Conservation (phyloP, 2,329 filamentous ascomycete genomes). For the Gnomoniopsis smithogilvyi region DNA sequence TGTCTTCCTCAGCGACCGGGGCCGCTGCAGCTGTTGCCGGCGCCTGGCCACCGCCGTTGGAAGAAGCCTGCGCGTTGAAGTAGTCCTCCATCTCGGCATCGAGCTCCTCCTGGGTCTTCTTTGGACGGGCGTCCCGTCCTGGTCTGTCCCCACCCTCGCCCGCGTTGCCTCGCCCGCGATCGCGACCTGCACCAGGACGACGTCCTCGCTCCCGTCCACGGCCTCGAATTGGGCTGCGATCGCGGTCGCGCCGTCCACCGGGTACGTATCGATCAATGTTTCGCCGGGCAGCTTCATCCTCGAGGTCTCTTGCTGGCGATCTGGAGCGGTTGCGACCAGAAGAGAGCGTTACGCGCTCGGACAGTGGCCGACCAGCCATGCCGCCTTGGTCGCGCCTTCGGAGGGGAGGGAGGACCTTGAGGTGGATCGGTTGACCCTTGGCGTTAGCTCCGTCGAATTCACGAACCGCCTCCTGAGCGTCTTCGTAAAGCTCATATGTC, state of each 20-base stretch:
- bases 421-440: constrained; percentile 78
- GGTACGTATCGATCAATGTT: constrained; percentile 80
- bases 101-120: constrained; percentile 87
- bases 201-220: constrained; percentile 34
- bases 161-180: constrained; percentile 36
- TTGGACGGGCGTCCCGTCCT: constrained; percentile 57
- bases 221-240: constrained; percentile 56
- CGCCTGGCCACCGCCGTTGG: constrained; percentile 39
- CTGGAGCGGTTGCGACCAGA: constrained; percentile 60
- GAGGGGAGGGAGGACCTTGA: constrained; percentile 60
- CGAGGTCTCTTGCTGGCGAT: constrained; percentile 45
- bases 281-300: constrained; percentile 59
- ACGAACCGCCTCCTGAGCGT: constrained; percentile 70
- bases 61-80: constrained; percentile 45
- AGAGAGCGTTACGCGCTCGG: constrained; percentile 58
- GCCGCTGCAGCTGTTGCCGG: constrained; percentile 24
- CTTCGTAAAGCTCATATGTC: constrained; percentile 67
- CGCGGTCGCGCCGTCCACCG: constrained; percentile 52
- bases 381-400: constrained; percentile 48
- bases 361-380: constrained; percentile 53
- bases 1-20: constrained; percentile 22
- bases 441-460: constrained; percentile 91
- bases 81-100: constrained; percentile 98
- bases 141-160: constrained; percentile 37
- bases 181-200: constrained; percentile 40